Evolutionary conservation across 306 rosid genomes (phyloP).

Genomic region (Sindora glabra): DNA sequence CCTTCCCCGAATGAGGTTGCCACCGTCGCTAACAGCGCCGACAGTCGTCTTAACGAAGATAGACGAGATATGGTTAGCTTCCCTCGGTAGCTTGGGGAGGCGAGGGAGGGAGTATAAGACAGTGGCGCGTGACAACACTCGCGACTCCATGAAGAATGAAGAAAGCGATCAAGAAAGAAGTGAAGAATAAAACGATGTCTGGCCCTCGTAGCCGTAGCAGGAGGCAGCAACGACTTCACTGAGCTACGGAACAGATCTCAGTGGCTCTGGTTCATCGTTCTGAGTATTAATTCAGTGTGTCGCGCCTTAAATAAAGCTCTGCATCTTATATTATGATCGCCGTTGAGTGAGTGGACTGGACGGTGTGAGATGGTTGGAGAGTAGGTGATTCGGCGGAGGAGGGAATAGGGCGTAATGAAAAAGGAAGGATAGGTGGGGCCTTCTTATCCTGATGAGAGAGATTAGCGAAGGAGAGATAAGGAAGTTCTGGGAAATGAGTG

Average conservation of each 20-base stretch:
- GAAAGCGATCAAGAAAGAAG: neutral
- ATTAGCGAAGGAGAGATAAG: slow-evolving; percentile 27
- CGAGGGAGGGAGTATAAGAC: slow-evolving; percentile 34
- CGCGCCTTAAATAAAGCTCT: neutral
- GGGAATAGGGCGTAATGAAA: neutral
- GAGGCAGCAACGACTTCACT: too few species aligned
- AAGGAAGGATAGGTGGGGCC: slow-evolving; percentile 32
- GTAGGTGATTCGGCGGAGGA: neutral
- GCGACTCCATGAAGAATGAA: slow-evolving; percentile 72
- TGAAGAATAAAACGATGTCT: neutral
- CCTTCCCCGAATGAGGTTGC: slow-evolving; percentile 80
- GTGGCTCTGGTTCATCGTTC: slow-evolving; percentile 20
- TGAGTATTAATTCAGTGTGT: neutral
- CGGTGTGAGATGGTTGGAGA: neutral
- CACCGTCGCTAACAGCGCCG: slow-evolving; percentile 63
- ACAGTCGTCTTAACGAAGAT: slow-evolving; percentile 34
- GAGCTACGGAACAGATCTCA: neutral
- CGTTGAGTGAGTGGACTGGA: neutral
- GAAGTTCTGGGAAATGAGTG: slow-evolving; percentile 16
- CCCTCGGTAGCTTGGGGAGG: slow-evolving; percentile 42
- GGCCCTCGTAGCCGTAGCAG: too few species aligned
- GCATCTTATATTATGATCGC: too few species aligned
- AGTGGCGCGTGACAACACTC: slow-evolving; percentile 81
- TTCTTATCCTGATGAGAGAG: slow-evolving; percentile 43
- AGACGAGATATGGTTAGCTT: slow-evolving; percentile 20